Evolutionary conservation across 2,329 filamentous ascomycete species (phyloP), one percentile per base, ranked within the genome.

Genomic region (Ophiostoma fasciatum): DNA sequence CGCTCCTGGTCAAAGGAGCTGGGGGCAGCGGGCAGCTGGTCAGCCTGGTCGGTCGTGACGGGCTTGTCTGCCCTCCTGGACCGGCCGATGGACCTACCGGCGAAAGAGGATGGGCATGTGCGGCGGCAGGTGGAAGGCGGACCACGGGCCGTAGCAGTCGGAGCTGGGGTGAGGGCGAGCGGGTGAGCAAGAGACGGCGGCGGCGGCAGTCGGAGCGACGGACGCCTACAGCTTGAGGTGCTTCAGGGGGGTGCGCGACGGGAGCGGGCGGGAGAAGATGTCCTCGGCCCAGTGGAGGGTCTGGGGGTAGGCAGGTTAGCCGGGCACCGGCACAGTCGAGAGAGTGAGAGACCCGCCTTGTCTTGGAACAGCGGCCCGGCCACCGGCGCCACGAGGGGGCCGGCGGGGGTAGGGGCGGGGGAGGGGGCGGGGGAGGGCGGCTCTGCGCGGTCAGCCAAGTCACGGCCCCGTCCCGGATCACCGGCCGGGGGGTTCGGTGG

Each of bases 271-370:
- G 1, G 66, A 66, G 43, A 77, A 76, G 18, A 77, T 71, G 28
- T 68, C 61, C 45, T 74, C 64, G 6, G 71, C 69, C 73, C 73
- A 78, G 47, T 77, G 71, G 41, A 35, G 21, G 22, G 17, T 25
- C 21, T 19, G 30, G 28, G 45, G 42, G 21, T 17, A n/a, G n/a
- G n/a, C n/a, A n/a, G n/a, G n/a, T n/a, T n/a, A n/a, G n/a, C n/a
- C n/a, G n/a, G n/a, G n/a, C n/a, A n/a, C n/a, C n/a, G n/a, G n/a
- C n/a, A n/a, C n/a, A n/a, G n/a, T n/a, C n/a, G n/a, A n/a, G n/a
- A n/a, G n/a, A n/a, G n/a, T n/a, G n/a, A n/a, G n/a, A n/a, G n/a
- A n/a, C n/a, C n/a, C n/a, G n/a, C 49, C 14, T 41, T 42, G 17
- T 55, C 51, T 23, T 48, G 46, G 14, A 40, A 31, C 5, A 38